Evolutionary conservation across 2,329 filamentous ascomycete genomes (phyloP).

Genomic region (Pyrenochaeta sp.): DNA sequence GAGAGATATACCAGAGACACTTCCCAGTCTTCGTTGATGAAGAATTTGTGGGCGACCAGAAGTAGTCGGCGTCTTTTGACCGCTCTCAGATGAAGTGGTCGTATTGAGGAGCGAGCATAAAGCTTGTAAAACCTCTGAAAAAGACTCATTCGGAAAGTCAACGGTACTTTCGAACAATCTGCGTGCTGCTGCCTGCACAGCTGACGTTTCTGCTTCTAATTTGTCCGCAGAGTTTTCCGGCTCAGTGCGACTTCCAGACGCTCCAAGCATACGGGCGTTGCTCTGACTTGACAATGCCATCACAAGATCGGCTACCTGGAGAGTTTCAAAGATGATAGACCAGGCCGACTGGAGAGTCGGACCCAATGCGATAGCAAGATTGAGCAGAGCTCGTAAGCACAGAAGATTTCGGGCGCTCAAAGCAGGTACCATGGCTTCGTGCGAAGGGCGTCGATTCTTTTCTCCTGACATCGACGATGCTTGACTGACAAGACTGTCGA

Average conservation of each 20-base stretch:
- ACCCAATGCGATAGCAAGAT: conserved; percentile 91
- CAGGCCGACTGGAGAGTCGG: conserved; percentile 86
- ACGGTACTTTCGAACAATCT: conserved; percentile 90
- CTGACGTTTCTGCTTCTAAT: conserved; percentile 79
- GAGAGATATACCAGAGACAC: conserved; percentile 52
- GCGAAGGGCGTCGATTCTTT: conserved; percentile 66
- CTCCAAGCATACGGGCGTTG: conserved; percentile 25
- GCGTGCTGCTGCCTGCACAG: conserved; percentile 86
- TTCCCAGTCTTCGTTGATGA: conserved; percentile 53
- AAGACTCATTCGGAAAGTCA: conserved; percentile 86
- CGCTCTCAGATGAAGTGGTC: conserved; percentile 30
- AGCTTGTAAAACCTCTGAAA: conserved; percentile 77
- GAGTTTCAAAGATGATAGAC: conserved; percentile 88
- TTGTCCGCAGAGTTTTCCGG: conserved; percentile 40
- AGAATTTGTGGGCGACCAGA: conserved; percentile 37
- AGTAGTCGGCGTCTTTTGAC: conserved; percentile 31
- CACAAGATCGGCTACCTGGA: conserved; percentile 92
- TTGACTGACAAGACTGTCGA: conserved; percentile 73
- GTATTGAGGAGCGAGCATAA: conserved; percentile 73
- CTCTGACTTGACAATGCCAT: conserved; percentile 60
- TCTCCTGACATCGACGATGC: conserved; percentile 63
- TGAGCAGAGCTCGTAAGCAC: conserved; percentile 89
- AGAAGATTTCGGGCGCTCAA: conserved; percentile 90
- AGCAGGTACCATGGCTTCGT: conserved; percentile 57
- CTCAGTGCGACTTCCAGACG: conserved; percentile 27